These are phyloP conservation scores for Scheffersomyces ergatensis DNA, from an alignment of 805 yeast genomes.

Conservation along the genomic window DNA sequence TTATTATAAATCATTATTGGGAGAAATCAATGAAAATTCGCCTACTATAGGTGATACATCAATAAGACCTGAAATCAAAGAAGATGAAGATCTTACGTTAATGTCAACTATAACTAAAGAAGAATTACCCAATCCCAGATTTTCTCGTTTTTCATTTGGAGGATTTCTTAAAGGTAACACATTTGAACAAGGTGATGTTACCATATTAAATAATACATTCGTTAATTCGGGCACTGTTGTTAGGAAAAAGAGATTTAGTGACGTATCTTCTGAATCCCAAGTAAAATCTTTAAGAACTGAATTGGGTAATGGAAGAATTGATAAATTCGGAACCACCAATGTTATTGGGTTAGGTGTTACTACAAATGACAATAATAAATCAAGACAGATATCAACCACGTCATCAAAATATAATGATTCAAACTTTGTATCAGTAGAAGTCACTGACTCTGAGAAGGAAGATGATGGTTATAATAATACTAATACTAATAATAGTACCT, in stretches of 20 bases:
- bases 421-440: conserved; percentile 1
- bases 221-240: conserved; percentile 15
- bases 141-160: conserved; percentile 41
- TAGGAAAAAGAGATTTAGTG: conserved; percentile 7
- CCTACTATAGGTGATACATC: not conserved
- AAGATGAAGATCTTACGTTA: not conserved
- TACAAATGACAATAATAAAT: not conserved
- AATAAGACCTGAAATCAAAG: not conserved
- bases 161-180: conserved; percentile 23
- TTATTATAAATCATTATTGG: conserved; percentile 20
- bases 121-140: conserved; percentile 40
- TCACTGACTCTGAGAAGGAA: conserved; percentile 5
- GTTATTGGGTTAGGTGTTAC: not conserved
- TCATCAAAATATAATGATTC: conserved; percentile 1
- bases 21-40: conserved; percentile 16
- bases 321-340: not conserved
- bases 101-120: conserved; percentile 1
- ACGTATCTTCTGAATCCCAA: not conserved
- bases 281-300: not conserved
- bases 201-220: conserved; percentile 10
- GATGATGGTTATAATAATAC: not conserved
- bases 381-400: not conserved
- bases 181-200: conserved; percentile 9
- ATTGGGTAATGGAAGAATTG: not conserved
- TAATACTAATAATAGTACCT: conserved; percentile 7